Percentiles rank a stretch among this genome's conserved stretches.
phyloP scores from a whole-genome alignment of 1,284 basidiomycete species.

The Wallemia hederae region DNA sequence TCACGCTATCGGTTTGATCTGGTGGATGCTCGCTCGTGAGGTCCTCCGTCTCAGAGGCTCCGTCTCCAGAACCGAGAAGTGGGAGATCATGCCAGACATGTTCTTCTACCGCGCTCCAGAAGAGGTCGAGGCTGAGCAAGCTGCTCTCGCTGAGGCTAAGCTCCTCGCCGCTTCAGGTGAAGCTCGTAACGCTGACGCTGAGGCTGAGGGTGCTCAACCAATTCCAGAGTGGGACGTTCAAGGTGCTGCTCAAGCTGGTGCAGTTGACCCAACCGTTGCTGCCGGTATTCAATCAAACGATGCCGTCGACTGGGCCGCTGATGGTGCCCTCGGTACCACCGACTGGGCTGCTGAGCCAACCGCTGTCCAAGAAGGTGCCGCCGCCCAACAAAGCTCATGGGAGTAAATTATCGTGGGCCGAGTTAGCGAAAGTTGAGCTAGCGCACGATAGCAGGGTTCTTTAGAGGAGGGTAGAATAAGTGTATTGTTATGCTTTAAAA shows the following conservation, averaged over 20 bases:
- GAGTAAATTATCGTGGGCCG: neutral
- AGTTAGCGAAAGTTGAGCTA: slow-evolving; percentile 1
- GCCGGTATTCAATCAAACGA: slow-evolving; percentile 31
- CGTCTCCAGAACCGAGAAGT: slow-evolving; percentile 63
- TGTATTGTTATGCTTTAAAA: neutral
- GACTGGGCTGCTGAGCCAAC: slow-evolving; percentile 65
- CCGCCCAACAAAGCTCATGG: slow-evolving; percentile 7
- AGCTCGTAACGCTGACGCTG: slow-evolving; percentile 21
- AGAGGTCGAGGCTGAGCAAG: slow-evolving; percentile 88
- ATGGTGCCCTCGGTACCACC: slow-evolving; percentile 21
- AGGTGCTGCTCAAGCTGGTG: slow-evolving; percentile 28
- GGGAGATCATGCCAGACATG: slow-evolving; percentile 98
- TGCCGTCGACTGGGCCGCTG: slow-evolving; percentile 49
- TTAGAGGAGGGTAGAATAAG: neutral
- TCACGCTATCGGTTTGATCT: slow-evolving; percentile 87
- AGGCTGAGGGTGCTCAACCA: neutral
- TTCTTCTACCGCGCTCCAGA: slow-evolving; percentile 99
- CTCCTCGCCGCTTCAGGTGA: slow-evolving; percentile 39
- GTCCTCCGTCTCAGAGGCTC: slow-evolving; percentile 83
- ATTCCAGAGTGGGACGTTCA: neutral
- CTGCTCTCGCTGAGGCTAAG: slow-evolving; percentile 66
- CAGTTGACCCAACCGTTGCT: slow-evolving; percentile 48
- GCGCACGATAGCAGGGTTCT: neutral
- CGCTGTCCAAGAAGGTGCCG: slow-evolving; percentile 13
- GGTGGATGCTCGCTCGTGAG: slow-evolving; percentile 96